Base-by-base conservation (phyloP, 345 rosid genomes). In the Firmiana major region DNA sequence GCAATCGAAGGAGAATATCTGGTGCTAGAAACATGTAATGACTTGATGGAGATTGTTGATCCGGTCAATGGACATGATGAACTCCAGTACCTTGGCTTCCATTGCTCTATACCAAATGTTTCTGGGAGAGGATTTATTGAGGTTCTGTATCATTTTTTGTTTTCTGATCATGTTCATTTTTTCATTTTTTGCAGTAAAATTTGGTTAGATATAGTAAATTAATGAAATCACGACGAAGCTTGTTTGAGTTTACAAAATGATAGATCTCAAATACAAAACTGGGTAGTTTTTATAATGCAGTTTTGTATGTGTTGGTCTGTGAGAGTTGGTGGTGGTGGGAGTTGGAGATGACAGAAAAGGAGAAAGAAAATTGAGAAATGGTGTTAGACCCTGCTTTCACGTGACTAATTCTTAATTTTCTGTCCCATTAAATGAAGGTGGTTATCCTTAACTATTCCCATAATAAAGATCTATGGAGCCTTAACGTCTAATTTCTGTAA, bases 81-180 rank as follows among this genome's bases (percentile, higher is more conserved):
- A 65, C 80, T 79, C 63, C 89, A 85, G 42, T 51, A 40, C 55
- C 79, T 91, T 59, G 81, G 74, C 81, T 85, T 88, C 51, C 54
- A 40, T 45, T 89, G 89, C 77, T 82, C 91, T n/a, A 67, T 89
- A 26, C 90, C 96, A 15, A 43, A 75, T 68, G 79, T 85, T 63
- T 77, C 77, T 63, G 96, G 96, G 34, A 85, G 93, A 84, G 96
- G 96, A 73, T 89, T 89, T 71, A 85, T 91, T 69, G 96, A 91
- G 96, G 96, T 91, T 66, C 62, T 68, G 31, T 69, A 16, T 64
- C 45, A 10, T 54, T 28, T 76, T 6, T 34, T 74, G 66, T 54
- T 73, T 58, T 76, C 48, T 77, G 24, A 57, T 42, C 26, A 16
- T 66, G 31, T 73, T 26, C 24, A 75, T 9, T n/a, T 49, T 6